phyloP scores from a whole-genome alignment of 352 stramenopile genomes.

The Phytopythium delawarense region DNA sequence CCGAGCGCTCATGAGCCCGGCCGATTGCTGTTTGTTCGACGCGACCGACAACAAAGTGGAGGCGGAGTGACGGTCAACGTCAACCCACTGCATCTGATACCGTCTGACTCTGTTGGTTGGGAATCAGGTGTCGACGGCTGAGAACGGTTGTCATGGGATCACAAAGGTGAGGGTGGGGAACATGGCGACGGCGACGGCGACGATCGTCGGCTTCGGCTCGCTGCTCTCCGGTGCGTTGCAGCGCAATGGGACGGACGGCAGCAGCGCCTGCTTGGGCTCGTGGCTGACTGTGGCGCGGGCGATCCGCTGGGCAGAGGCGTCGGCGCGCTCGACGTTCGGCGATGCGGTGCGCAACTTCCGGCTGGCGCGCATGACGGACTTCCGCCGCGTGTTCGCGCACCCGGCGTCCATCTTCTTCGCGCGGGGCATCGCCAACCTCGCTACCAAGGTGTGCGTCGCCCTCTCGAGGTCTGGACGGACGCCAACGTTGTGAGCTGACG shows the following conservation, averaged over 20 bases:
- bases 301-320: conserved; percentile 39
- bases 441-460: conserved; percentile 53
- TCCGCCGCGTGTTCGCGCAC: conserved; percentile 89
- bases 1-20: conserved; percentile 1
- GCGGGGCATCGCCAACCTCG: conserved; percentile 80
- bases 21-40: neutral
- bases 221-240: conserved; percentile 66
- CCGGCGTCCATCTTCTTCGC: conserved; percentile 93
- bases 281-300: neutral
- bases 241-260: neutral
- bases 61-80: conserved; percentile 10
- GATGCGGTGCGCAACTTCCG: conserved; percentile 86
- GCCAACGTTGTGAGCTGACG: neutral
- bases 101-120: neutral
- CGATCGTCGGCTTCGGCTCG: conserved; percentile 88
- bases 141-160: neutral
- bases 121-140: neutral
- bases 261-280: too few relatives aligned
- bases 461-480: neutral
- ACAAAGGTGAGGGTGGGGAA: neutral
- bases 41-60: neutral
- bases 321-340: conserved; percentile 85
- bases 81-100: neutral
- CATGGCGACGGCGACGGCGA: conserved; percentile 39
- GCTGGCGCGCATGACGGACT: conserved; percentile 76